Base-by-base conservation (phyloP, 129 eudicot species). In the Ambrosia artemisiifolia region DNA sequence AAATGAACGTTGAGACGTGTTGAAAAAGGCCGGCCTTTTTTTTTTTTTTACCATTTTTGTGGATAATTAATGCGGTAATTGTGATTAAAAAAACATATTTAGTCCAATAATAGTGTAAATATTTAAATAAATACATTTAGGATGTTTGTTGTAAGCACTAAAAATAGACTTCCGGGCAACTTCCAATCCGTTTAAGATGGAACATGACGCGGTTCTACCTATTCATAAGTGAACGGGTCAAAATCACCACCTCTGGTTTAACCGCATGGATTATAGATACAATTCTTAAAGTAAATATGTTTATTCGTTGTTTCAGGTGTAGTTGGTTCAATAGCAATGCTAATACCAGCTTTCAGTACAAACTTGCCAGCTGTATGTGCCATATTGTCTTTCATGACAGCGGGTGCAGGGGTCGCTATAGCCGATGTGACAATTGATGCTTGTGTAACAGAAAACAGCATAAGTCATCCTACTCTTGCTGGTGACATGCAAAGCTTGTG, bases 401-500 rank as follows among this genome's bases (percentile, higher is more conserved):
- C 87, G 18, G 88, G 96, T 70, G 88, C 95, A 63, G 96, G 91
- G 70, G 96, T 83, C 17, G 98, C 98, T 8, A 82, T 93, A 78
- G 96, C 92, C 11, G 96, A 93, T 82, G 98, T 93, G 73, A 92
- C 96, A 53, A 83, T 93, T 43, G 98, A 93, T 82, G 98, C 98
- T 2, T 89, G 92, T 83, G 98, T 93, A 64, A 91, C 98, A 1
- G 89, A 89, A 81, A 87, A 87, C 77, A 85, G 91, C 79, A 89
- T 82, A 40, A 82, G 80, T 50, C 96, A 89, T 77, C 95, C 90
- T 72, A 75, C 85, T 78, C 95, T 93, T 83, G 96, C 96, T 70
- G 88, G 96, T 46, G 98, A 92, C 75, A 80, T 92, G 91, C 98
- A 92, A 80, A 92, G 91, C 83, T 83, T 89, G 74, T 92, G 96